phyloP scores from a whole-genome alignment of 1,284 basidiomycete genomes.

The Xerocomus minutiporus region DNA sequence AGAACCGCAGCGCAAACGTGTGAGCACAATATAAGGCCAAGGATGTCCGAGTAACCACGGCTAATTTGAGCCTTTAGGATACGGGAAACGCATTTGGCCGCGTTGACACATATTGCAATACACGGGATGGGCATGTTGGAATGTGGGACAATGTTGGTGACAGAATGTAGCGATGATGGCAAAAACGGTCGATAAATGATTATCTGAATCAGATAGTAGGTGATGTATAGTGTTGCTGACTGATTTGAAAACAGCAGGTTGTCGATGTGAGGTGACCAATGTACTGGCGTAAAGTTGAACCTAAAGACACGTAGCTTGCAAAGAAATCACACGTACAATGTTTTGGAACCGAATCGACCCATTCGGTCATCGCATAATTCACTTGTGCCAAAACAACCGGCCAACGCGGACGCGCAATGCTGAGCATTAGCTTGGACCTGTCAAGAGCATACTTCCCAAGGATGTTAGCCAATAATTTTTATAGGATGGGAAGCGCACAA shows the following conservation, averaged over 20 bases:
- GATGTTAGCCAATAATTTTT: constrained; percentile 8
- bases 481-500: constrained; percentile 41
- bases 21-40: constrained; percentile 39
- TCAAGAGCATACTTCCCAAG: constrained; percentile 66
- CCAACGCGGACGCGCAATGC: constrained; percentile 48
- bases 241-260: constrained; percentile 57
- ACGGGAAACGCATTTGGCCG: constrained; percentile 58
- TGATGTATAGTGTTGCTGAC: constrained; percentile 61
- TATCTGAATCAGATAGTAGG: constrained; percentile 69
- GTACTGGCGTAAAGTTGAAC: constrained; percentile 40
- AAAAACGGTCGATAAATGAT: constrained; percentile 77
- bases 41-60: constrained; percentile 40
- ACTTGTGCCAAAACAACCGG: constrained; percentile 67
- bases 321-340: constrained; percentile 47
- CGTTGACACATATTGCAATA: constrained; percentile 61
- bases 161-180: constrained; percentile 34
- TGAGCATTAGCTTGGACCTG: constrained; percentile 52
- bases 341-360: constrained; percentile 66
- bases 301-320: not conserved
- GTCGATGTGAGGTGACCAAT: constrained; percentile 61
- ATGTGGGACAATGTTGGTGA: constrained; percentile 22
- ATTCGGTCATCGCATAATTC: constrained; percentile 66
- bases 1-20: constrained; percentile 46
- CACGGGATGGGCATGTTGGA: constrained; percentile 43
- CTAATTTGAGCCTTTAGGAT: constrained; percentile 51